Conservation (phyloP, 768 basidiomycete species). For the Clitopilus passeckerianus region DNA sequence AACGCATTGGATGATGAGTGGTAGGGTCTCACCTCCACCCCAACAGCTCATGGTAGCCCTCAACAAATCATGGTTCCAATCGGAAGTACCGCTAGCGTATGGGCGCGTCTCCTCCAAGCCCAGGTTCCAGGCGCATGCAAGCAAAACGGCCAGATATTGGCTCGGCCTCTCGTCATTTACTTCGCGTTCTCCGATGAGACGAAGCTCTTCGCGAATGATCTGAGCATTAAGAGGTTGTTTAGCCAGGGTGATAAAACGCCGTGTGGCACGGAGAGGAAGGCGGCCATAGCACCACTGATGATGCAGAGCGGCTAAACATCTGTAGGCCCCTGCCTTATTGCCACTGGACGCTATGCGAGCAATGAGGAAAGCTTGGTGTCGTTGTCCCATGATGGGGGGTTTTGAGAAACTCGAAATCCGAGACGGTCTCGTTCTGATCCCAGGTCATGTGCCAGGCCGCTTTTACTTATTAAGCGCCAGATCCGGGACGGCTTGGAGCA, state of each 20-base stretch:
- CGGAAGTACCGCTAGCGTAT: constrained; percentile 11
- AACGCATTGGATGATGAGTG: too few relatives aligned
- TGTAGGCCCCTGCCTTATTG: constrained; percentile 22
- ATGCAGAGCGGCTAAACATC: constrained; percentile 34
- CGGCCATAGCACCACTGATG: constrained; percentile 34
- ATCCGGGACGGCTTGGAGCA: too few relatives aligned
- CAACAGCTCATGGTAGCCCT: constrained; percentile 17
- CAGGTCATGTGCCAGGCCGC: too few relatives aligned
- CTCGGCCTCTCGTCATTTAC: constrained; percentile 10
- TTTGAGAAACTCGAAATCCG: too few relatives aligned
- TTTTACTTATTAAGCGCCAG: too few relatives aligned
- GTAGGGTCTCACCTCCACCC: constrained; percentile 21
- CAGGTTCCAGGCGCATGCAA: constrained; percentile 23
- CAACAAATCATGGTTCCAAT: constrained; percentile 12
- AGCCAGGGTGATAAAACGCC: constrained; percentile 27
- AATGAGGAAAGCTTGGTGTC: constrained; percentile 36
- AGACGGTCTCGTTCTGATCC: too few relatives aligned
- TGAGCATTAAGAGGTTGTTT: constrained; percentile 29
- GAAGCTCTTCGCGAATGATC: constrained; percentile 31
- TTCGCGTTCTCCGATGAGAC: constrained; percentile 22
- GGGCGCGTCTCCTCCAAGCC: constrained; percentile 16
- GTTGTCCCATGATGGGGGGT: constrained; percentile 33
- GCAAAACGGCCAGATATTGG: constrained; percentile 24
- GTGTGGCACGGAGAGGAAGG: constrained; percentile 23
- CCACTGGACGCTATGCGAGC: constrained; percentile 24